These are phyloP conservation scores for Penicillium olsonii DNA, from an alignment of 2,329 filamentous ascomycete genomes.

Conservation along the genomic window DNA sequence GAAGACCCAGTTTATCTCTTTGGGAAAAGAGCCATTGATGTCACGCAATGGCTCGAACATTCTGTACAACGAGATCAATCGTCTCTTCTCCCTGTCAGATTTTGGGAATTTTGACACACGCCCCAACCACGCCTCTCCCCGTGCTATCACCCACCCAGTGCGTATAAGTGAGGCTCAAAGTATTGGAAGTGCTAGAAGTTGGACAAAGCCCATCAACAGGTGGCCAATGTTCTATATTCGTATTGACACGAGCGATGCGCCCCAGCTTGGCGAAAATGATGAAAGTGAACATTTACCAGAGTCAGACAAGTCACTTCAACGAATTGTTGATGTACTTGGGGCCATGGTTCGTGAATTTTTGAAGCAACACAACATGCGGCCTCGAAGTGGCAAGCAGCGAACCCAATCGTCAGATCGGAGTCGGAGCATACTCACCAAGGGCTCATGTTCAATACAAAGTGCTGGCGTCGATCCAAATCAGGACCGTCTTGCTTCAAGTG, in stretches of 20 bases:
- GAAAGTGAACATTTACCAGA: conserved; percentile 33
- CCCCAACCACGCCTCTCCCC: conserved; percentile 2
- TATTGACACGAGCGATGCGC: conserved; percentile 54
- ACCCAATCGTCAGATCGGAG: conserved; percentile 7
- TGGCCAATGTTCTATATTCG: conserved; percentile 91
- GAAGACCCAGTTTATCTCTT: conserved; percentile 75
- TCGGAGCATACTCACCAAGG: neutral
- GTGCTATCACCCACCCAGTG: conserved; percentile 23
- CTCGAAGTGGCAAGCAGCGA: conserved; percentile 40
- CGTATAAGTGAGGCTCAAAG: conserved; percentile 26
- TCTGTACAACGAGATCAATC: conserved; percentile 77
- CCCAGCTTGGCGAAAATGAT: conserved; percentile 42
- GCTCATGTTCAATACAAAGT: neutral
- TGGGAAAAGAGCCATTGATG: conserved; percentile 69
- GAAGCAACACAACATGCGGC: conserved; percentile 68
- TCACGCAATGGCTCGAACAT: conserved; percentile 60
- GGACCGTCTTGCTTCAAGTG: conserved; percentile 1
- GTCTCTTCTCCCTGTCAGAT: conserved; percentile 70
- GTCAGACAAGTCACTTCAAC: conserved; percentile 51
- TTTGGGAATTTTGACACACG: conserved; percentile 67
- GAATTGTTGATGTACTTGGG: conserved; percentile 65
- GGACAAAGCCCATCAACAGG: conserved; percentile 69
- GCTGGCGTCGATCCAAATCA: neutral
- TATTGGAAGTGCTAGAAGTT: conserved; percentile 52
- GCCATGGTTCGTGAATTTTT: conserved; percentile 75